Conservation (phyloP, 140 eudicot genomes). For the Ambrosia hybrid region DNA sequence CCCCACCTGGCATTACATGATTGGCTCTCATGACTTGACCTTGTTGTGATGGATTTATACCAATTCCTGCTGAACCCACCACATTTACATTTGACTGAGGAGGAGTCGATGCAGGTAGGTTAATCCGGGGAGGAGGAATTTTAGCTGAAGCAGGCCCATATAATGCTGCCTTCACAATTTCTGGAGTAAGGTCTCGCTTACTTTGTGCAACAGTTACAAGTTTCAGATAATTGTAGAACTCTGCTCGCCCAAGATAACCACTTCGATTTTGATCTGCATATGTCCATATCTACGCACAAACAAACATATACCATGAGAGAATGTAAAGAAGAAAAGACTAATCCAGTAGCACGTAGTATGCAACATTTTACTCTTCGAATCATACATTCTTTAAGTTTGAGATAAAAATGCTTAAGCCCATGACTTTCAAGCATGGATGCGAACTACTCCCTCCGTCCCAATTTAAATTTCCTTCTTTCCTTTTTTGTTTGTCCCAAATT, state of each 20-base stretch:
- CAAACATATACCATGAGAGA: background rate
- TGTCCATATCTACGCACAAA: conserved; percentile 73
- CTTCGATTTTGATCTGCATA: conserved; percentile 71
- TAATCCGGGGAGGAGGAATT: conserved; percentile 92
- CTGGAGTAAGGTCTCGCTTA: conserved; percentile 84
- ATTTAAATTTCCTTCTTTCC: too few species aligned
- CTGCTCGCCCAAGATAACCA: conserved; percentile 83
- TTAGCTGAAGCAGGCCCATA: conserved; percentile 88
- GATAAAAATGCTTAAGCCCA: background rate
- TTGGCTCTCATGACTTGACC: conserved; percentile 43
- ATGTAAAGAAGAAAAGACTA: background rate
- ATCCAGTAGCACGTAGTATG: conserved; percentile 4
- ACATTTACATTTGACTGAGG: conserved; percentile 38
- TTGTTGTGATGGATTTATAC: conserved; percentile 11
- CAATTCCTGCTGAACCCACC: conserved; percentile 34
- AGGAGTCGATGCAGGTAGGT: conserved; percentile 35
- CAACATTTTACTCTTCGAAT: background rate
- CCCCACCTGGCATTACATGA: conserved; percentile 55
- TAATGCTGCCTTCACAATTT: conserved; percentile 79
- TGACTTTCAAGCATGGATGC: conserved; percentile 12
- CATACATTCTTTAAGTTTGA: background rate
- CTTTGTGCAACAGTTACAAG: conserved; percentile 98
- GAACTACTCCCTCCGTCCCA: too few species aligned
- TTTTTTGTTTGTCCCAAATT: too few species aligned
- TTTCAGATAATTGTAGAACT: conserved; percentile 86